A percentile compares a stretch with the other conserved stretches of the same genome.
phyloP scores from a whole-genome alignment of 2,329 filamentous ascomycete genomes.

The Aaosphaeria pasadenensis region DNA sequence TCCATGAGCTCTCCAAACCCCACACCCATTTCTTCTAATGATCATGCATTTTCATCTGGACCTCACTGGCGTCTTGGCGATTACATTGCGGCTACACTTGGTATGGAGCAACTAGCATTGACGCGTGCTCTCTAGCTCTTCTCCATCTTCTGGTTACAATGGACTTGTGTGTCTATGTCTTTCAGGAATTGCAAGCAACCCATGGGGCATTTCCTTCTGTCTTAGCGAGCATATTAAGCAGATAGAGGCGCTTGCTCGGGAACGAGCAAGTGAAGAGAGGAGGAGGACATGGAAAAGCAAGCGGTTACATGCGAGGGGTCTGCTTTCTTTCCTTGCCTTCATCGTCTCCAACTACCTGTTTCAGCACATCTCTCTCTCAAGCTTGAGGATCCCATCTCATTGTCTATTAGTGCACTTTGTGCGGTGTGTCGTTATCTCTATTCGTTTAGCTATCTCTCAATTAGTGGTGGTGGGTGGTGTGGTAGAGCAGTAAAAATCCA shows the following conservation, averaged over 20 bases:
- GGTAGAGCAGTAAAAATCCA: conserved; percentile 14
- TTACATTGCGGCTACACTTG: conserved; percentile 31
- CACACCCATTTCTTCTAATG: conserved; percentile 99
- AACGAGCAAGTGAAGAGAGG: conserved; percentile 18
- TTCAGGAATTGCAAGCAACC: conserved; percentile 11
- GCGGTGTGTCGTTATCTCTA: conserved; percentile 13
- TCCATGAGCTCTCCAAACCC: conserved; percentile 97
- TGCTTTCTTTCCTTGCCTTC: conserved; percentile 26
- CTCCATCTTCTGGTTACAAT: conserved; percentile 42
- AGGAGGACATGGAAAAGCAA: conserved; percentile 16
- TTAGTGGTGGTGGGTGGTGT: conserved; percentile 10
- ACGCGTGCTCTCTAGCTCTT: conserved; percentile 36
- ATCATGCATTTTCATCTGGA: conserved; percentile 41
- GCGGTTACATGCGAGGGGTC: conserved; percentile 6
- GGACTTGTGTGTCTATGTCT: conserved; percentile 26
- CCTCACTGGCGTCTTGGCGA: conserved; percentile 42
- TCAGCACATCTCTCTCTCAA: conserved; percentile 14
- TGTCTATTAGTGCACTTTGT: conserved; percentile 7
- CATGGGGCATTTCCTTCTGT: conserved; percentile 22
- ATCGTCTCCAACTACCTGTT: conserved; percentile 21
- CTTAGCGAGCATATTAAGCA: conserved; percentile 40
- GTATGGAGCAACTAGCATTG: conserved; percentile 39
- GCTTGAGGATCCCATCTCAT: conserved; percentile 17
- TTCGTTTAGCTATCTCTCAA: conserved; percentile 14
- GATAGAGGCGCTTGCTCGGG: conserved; percentile 26